Base-by-base conservation (phyloP, 148 eudicot genomes). In the Persicaria tinctoria region DNA sequence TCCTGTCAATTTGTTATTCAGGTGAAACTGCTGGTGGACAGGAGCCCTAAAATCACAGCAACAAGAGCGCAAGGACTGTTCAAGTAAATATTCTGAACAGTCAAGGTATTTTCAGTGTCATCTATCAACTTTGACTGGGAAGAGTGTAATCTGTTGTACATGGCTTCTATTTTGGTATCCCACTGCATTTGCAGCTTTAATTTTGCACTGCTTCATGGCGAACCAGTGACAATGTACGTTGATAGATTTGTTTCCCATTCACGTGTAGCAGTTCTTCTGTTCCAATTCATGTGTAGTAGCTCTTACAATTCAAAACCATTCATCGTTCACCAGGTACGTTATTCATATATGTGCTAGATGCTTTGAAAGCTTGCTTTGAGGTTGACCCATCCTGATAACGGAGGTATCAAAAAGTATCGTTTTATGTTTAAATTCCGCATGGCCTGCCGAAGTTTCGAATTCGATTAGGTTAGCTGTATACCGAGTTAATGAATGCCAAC, bases 1-100 rank as follows among this genome's bases (percentile, higher is more conserved):
- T 38, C 3, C 41, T 12, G 70, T 66, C 44, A 23, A 23, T 0
- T 66, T 66, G 46, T 14, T 66, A 9, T 66, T 66, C 70, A 66
- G 70, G 70, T 66, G 70, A 66, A 41, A 66, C 48, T 13, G 48
- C 47, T 14, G 47, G 46, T 66, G 70, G 6, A 5, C 70, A 41
- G 70, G 70, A 41, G 47, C 48, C 68, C 47, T 66, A 14, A 62
- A 5, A 62, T 27, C 3, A 20, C 68, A 62, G 44, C 68, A 9
- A 4, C 66, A 8, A 60, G 3, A 23, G 9, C 12, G 38, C 66
- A 59, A 59, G 66, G 16, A 53, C 38, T 32, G 38, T 59, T 5
- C 1, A 60, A 60, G 68, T 60, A 23, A 23, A 60, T 60, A 60
- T 9, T 53, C 13, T 2, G 38, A 32, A 20, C 68, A 27, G 13